Conservation (phyloP, 2,329 filamentous ascomycete species). For the Aureobasidium sp. region DNA sequence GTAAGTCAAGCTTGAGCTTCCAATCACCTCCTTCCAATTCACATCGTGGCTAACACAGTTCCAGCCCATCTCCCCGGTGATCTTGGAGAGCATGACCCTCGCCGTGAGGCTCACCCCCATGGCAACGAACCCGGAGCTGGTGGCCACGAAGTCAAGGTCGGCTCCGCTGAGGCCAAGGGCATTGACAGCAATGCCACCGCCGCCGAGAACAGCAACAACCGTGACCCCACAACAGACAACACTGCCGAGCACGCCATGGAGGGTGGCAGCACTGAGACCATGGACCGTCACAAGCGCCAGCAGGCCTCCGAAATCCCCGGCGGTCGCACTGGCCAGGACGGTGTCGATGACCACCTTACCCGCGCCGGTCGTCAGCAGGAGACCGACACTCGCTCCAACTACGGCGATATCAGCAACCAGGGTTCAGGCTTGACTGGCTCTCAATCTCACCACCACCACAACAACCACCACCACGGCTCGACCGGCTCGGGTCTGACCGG, state of each 20-base stretch:
- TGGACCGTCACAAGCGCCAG: conserved; percentile 6
- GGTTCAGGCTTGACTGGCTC: no score
- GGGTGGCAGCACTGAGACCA: not conserved
- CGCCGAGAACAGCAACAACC: not conserved
- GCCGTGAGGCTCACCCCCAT: conserved; percentile 2
- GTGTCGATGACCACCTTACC: not conserved
- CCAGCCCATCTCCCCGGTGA: conserved; percentile 10
- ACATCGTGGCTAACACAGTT: not conserved
- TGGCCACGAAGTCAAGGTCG: conserved; percentile 6
- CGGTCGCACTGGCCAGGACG: not conserved
- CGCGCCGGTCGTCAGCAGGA: not conserved
- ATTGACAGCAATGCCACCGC: not conserved
- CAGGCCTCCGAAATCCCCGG: not conserved
- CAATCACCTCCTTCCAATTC: not conserved
- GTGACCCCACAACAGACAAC: not conserved
- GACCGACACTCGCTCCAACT: not conserved
- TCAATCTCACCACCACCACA: no score
- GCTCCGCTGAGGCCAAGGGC: not conserved
- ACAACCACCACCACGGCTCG: no score
- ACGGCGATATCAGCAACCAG: not conserved
- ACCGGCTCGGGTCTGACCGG: not conserved
- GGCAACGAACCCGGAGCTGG: conserved; percentile 6
- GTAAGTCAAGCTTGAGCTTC: not conserved
- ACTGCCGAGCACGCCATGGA: not conserved
- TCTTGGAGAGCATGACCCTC: conserved; percentile 9